Evolutionary conservation across 306 rosid species (phyloP).

Genomic region (Gleditsia sinensis): DNA sequence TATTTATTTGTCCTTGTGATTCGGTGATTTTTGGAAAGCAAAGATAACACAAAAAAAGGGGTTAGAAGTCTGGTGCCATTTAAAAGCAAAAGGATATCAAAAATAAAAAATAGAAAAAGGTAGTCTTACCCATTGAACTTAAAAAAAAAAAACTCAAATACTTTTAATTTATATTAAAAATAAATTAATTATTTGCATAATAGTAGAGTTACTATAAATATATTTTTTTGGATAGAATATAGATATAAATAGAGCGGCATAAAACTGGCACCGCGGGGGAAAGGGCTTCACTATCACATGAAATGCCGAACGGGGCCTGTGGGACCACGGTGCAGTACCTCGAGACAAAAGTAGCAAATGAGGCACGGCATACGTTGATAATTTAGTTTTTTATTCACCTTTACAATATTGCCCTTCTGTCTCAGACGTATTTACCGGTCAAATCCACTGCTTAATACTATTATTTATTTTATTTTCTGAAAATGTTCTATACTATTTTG

Average conservation of each 20-base stretch:
- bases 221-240: too few species aligned
- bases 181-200: too few species aligned
- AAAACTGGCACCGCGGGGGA: too few species aligned
- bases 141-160: too few species aligned
- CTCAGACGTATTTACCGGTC: neutral
- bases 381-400: neutral
- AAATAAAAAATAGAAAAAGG: neutral
- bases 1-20: neutral
- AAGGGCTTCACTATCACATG: too few species aligned
- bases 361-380: neutral
- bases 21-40: neutral
- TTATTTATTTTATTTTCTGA: neutral
- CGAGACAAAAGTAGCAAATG: neutral
- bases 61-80: conserved; percentile 12
- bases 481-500: too few species aligned
- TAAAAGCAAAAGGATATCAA: conserved; percentile 18
- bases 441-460: neutral
- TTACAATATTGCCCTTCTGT: neutral
- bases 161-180: too few species aligned
- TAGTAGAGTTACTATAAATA: too few species aligned
- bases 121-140: neutral
- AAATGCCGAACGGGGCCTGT: neutral
- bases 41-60: conserved; percentile 13
- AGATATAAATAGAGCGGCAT: too few species aligned
- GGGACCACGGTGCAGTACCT: neutral